Conservation (phyloP, 345 rosid genomes). For the Cardamine resedifolia region DNA sequence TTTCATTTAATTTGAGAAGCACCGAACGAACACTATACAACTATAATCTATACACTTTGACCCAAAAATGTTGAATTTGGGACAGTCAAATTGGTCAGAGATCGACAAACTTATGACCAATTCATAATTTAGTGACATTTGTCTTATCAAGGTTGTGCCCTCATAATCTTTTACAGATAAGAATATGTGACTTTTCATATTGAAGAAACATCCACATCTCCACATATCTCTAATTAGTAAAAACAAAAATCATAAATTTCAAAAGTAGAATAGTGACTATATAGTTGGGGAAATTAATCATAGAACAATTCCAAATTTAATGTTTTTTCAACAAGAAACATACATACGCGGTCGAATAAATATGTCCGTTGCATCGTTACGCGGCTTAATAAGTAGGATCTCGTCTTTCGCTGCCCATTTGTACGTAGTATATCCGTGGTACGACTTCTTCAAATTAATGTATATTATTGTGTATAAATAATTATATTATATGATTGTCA, state of each 20-base stretch:
- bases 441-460: slow-evolving; percentile 29
- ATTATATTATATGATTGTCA: slow-evolving; percentile 1
- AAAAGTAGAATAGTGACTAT: slow-evolving; percentile 31
- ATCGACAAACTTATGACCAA: slow-evolving; percentile 17
- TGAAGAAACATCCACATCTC: slow-evolving; percentile 28
- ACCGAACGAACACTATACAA: slow-evolving; percentile 1
- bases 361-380: slow-evolving; percentile 26
- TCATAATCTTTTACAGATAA: slow-evolving; percentile 34
- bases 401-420: background rate
- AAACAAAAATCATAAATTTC: slow-evolving; percentile 1
- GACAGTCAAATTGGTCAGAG: slow-evolving; percentile 30
- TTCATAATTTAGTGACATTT: slow-evolving; percentile 25
- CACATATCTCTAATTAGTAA: slow-evolving; percentile 5
- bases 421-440: slow-evolving; percentile 29
- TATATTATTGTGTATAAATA: background rate
- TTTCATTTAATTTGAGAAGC: too few relatives aligned
- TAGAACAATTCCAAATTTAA: slow-evolving; percentile 31
- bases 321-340: slow-evolving; percentile 32
- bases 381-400: slow-evolving; percentile 7
- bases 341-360: slow-evolving; percentile 38
- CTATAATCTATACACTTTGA: slow-evolving; percentile 5
- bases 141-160: slow-evolving; percentile 20
- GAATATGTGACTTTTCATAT: slow-evolving; percentile 32
- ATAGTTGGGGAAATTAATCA: slow-evolving; percentile 29
- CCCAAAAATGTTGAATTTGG: slow-evolving; percentile 26